Evolutionary conservation across 2,329 filamentous ascomycete genomes (phyloP), one percentile per base, ranked within the genome.

Genomic region (Pestalotiopsis sp.): DNA sequence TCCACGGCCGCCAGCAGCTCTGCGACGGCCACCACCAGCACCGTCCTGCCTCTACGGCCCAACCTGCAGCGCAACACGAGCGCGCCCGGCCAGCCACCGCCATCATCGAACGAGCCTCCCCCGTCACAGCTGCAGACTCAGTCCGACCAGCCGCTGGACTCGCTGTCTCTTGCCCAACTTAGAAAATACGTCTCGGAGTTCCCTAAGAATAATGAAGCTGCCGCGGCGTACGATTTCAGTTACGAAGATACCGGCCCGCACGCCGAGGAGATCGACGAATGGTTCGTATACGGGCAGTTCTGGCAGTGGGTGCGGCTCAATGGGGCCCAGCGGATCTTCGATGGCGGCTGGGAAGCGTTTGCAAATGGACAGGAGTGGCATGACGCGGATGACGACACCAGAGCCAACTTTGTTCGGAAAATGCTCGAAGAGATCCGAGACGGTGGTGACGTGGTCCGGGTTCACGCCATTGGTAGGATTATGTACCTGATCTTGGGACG

Each of bases 181-280:
- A 88, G 89, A 71, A 89, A 88, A 72, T 87, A 95, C 66, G 91
- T 95, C 20, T 88, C 90, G 71, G 92, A 95, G 69, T 90, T 93
- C 73, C 92, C 92, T 17, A 89, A 88, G 71, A 78, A 85, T 65
- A 92, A 94, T 72, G 88, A 91, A 64, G 85, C 87, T 55, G 89
- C 90, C 12, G 84, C 87, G 58, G 89, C 90, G 12, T 99, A 99
- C 83, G 94, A 96, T 70, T 99, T 97, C 78, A 88, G 88, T 71
- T 95, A 95, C 81, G 83, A 87, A 31, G 92, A 95, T 79, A 87
- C 88, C 67, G 90, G 91, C 25, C 84, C 89, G 0, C 91, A 97
- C 74, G 90, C 93, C 20, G 93, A 96, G 71, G 96, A 99, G 83
- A 86, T 99, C 62, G 94, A 98, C 78, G 96, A 99, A 82, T 99